phyloP scores from a whole-genome alignment of 495 filamentous ascomycete species.

The Aspergillus bridgeri region DNA sequence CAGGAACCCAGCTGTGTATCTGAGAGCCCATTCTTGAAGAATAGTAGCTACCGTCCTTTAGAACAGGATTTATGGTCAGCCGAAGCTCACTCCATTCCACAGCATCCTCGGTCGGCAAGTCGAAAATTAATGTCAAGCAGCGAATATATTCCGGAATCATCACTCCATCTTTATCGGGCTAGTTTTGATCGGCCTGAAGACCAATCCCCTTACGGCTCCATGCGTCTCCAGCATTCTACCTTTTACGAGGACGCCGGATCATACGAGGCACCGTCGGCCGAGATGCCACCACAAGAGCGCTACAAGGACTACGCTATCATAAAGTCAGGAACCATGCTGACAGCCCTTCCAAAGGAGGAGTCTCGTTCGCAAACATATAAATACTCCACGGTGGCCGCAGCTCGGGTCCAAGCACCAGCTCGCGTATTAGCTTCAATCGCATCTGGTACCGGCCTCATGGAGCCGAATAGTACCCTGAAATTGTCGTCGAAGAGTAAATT shows the following conservation, averaged over 20 bases:
- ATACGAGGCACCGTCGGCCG: slow-evolving; percentile 5
- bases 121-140: background rate
- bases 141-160: slow-evolving; percentile 6
- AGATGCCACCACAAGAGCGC: background rate
- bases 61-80: slow-evolving; percentile 4
- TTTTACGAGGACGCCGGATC: slow-evolving; percentile 10
- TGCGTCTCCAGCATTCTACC: slow-evolving; percentile 6
- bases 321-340: background rate
- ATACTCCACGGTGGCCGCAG: background rate
- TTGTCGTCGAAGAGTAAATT: background rate
- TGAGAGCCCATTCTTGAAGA: slow-evolving; percentile 16
- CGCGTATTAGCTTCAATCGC: background rate
- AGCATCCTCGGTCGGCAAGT: background rate
- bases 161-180: slow-evolving; percentile 16
- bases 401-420: background rate
- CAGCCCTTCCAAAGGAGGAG: background rate
- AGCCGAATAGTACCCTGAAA: background rate
- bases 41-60: background rate
- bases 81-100: background rate
- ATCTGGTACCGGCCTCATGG: background rate
- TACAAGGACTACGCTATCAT: background rate
- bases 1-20: slow-evolving; percentile 6
- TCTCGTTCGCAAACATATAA: background rate
- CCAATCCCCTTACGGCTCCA: slow-evolving; percentile 20
- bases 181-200: slow-evolving; percentile 19